Evolutionary conservation across 1,284 basidiomycete species (phyloP), one percentile per base, ranked within the genome.

Genomic region (Flammula alnicola): DNA sequence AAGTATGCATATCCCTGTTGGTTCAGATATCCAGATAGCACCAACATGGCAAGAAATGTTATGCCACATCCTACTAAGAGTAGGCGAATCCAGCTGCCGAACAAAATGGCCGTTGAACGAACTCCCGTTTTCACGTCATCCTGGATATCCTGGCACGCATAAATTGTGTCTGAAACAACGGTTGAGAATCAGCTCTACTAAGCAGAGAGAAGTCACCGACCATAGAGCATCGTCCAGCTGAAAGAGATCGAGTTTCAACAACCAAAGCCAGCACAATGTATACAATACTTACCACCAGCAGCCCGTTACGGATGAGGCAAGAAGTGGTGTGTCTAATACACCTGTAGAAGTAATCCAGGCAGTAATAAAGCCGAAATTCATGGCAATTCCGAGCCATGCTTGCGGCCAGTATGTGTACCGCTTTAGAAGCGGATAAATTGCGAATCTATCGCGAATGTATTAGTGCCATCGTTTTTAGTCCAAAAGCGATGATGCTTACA

Each of bases 401-500:
- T 93, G 91, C 6, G 91, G 91, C 83, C 90, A 93, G 65, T 93
- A 80, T 0, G 91, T 81, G 20, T 74, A 61, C 4, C 78, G 70
- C 56, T 81, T 81, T 39, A 80, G 61, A 5, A 80, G 65, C 3
- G 79, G 79, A 60, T 81, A 81, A 35, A 80, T 67, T 9, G 70
- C 65, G 54, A 74, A 74, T 42, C 73, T 73, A 30, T 25, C 30
- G 2, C 32, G 19, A 12, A 48, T 29, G 31, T 27, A 40, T 16
- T 49, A 42, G 27, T 43, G 23, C 16, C 27, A 4, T 30, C 3
- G 8, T 17, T 4, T 56, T 29, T 7, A 43, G 19, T 2, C 25
- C n/a, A 9, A 30, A 14, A 14, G 5, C 20, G 7, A 36, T 17
- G 14, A 14, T 1, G 44, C 75, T 49, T 56, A 78, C 78, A 80